These are phyloP conservation scores for Trypanosoma conorhini DNA, from an alignment of 208 protist genomes.

Conservation along the genomic window DNA sequence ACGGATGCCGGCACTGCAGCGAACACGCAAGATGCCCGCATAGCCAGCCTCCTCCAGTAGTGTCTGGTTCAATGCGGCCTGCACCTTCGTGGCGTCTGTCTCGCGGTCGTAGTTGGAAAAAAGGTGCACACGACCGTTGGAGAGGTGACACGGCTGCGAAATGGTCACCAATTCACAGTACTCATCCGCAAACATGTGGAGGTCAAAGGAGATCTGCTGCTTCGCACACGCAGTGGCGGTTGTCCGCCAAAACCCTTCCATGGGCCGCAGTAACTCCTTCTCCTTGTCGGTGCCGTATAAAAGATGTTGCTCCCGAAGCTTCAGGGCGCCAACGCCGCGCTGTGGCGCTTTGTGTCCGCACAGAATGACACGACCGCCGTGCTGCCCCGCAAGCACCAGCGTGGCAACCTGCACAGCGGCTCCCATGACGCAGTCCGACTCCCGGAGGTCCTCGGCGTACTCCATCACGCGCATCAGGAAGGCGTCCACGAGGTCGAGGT, in stretches of 20 bases:
- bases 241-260: constrained; percentile 82
- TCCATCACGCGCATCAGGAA: constrained; percentile 59
- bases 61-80: constrained; percentile 50
- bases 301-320: constrained; percentile 80
- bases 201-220: constrained; percentile 88
- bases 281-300: constrained; percentile 87
- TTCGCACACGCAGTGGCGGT: constrained; percentile 68
- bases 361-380: constrained; percentile 77
- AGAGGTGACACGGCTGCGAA: constrained; percentile 77
- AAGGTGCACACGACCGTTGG: constrained; percentile 73
- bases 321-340: constrained; percentile 66
- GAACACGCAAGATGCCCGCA: constrained; percentile 90
- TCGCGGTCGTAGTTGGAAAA: constrained; percentile 78
- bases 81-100: constrained; percentile 66
- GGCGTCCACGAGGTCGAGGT: constrained; percentile 59
- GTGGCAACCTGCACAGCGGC: constrained; percentile 79
- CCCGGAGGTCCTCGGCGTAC: constrained; percentile 9
- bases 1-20: constrained; percentile 80
- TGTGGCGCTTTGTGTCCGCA: constrained; percentile 55
- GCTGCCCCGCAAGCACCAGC: constrained; percentile 75
- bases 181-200: constrained; percentile 81
- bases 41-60: constrained; percentile 87
- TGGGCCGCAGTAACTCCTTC: constrained; percentile 82
- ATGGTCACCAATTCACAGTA: constrained; percentile 90
- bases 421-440: constrained; percentile 69